Conservation (phyloP, 164 flowering plant species). For the Hamamelis virginiana region DNA sequence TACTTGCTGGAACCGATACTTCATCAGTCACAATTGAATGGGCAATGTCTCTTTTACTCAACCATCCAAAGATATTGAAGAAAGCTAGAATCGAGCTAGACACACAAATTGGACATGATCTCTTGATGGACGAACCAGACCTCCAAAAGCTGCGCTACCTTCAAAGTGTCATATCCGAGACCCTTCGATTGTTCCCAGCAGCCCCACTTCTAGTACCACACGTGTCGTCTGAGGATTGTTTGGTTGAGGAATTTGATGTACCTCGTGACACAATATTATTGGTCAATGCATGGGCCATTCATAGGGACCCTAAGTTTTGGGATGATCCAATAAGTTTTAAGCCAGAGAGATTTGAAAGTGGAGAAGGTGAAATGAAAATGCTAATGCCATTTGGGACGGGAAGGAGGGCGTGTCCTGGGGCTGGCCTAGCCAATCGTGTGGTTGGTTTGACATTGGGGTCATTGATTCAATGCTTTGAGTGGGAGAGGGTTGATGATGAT, state of each 20-base stretch:
- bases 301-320: not conserved
- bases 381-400: constrained; percentile 2
- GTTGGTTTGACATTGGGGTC: not conserved
- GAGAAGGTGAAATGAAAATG: not conserved
- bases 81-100: not conserved
- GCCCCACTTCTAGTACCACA: too few species aligned
- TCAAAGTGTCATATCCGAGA: too few species aligned
- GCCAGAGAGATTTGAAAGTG: not conserved
- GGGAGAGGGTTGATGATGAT: constrained; percentile 5
- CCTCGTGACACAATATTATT: not conserved
- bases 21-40: constrained; percentile 1
- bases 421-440: not conserved
- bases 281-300: not conserved
- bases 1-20: not conserved
- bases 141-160: not conserved
- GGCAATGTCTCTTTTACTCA: constrained; percentile 8
- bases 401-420: constrained; percentile 9
- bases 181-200: too few species aligned
- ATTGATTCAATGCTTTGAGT: constrained; percentile 9
- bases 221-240: not conserved
- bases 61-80: constrained; percentile 1
- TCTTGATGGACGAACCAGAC: not conserved
- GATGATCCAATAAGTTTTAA: not conserved
- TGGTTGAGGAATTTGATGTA: not conserved
- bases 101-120: not conserved